Evolutionary conservation across 2,329 filamentous ascomycete species (phyloP), one percentile per base, ranked within the genome.

Genomic region (Colletotrichum simmondsii): DNA sequence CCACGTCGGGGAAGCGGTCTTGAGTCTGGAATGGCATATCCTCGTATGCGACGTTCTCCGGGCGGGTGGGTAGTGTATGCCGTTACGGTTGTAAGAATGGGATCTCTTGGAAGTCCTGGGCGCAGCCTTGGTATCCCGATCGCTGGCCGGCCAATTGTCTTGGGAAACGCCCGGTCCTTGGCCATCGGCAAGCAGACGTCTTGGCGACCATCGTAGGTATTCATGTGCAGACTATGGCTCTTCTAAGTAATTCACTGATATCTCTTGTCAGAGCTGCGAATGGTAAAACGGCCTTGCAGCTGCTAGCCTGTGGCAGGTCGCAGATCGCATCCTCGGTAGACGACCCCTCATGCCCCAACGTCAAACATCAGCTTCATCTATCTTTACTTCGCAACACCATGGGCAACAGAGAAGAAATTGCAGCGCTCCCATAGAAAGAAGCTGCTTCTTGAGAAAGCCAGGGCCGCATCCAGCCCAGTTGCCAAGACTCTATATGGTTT

Each of bases 101-200:
- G 60, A 72, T 72, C 66, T 72, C 70, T 72, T 70, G 66, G 66
- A 70, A 65, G 66, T 35, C 60, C 62, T 77, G 70, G 53, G 69
- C 64, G 37, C 72, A 68, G 28, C 71, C 75, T 56, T 68, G 58
- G 65, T 69, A 64, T n/a, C 49, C 54, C 53, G 69, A 72, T 72
- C 65, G 58, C 37, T 64, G 65, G 53, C 53, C 52, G 26, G 24
- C 35, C 35, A 57, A 42, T 6, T 60, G 46, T 37, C 59, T 60
- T 64, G 60, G 60, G 60, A 52, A 65, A 65, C 60, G 54, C 10
- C 16, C 16, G 7, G 12, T 30, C 26, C 42, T 60, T 72, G 58
- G 65, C 59, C 24, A 16, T 56, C 28, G 32, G 5, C 22, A 61
- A 24, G 28, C 52, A 69, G 56, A 26, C 12, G 28, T 56, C 60